Evolutionary conservation across 2,329 filamentous ascomycete species (phyloP).

Genomic region (Elsinoe ampelina): DNA sequence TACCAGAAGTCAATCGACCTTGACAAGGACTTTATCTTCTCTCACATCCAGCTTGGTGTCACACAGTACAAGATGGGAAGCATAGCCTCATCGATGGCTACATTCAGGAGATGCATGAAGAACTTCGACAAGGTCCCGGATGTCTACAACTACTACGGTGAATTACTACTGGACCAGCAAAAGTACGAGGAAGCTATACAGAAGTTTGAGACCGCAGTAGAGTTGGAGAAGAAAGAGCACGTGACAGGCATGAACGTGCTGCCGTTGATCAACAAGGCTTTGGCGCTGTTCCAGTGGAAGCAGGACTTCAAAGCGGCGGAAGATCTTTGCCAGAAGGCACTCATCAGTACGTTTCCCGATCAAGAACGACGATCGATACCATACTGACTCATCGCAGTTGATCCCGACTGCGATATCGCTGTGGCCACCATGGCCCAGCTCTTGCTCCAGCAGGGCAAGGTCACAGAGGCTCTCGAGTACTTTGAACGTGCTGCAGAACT

Average conservation of each 20-base stretch:
- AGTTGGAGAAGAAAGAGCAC: slow-evolving; percentile 93
- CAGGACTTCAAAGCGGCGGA: slow-evolving; percentile 91
- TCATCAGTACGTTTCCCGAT: slow-evolving; percentile 67
- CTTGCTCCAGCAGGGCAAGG: slow-evolving; percentile 93
- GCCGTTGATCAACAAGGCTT: slow-evolving; percentile 95
- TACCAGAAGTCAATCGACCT: slow-evolving; percentile 99
- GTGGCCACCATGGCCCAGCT: slow-evolving; percentile 98
- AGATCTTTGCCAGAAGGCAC: slow-evolving; percentile 90
- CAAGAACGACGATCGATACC: not conserved
- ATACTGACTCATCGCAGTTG: slow-evolving; percentile 53
- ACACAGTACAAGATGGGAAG: slow-evolving; percentile 99
- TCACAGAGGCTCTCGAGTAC: slow-evolving; percentile 87
- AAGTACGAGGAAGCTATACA: slow-evolving; percentile 93
- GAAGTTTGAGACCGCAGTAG: slow-evolving; percentile 97
- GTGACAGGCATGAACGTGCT: slow-evolving; percentile 95
- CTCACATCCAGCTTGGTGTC: slow-evolving; percentile 96
- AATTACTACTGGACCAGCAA: slow-evolving; percentile 90
- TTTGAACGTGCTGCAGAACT: slow-evolving; percentile 95
- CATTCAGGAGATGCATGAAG: slow-evolving; percentile 94
- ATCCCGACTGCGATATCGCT: slow-evolving; percentile 96
- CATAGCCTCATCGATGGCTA: slow-evolving; percentile 95
- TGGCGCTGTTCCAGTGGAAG: slow-evolving; percentile 97
- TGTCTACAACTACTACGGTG: slow-evolving; percentile 99
- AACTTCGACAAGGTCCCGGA: slow-evolving; percentile 95
- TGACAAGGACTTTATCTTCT: slow-evolving; percentile 95